These are phyloP conservation scores for Trametes gibbosa DNA, from an alignment of 768 basidiomycete genomes.

Conservation along the genomic window DNA sequence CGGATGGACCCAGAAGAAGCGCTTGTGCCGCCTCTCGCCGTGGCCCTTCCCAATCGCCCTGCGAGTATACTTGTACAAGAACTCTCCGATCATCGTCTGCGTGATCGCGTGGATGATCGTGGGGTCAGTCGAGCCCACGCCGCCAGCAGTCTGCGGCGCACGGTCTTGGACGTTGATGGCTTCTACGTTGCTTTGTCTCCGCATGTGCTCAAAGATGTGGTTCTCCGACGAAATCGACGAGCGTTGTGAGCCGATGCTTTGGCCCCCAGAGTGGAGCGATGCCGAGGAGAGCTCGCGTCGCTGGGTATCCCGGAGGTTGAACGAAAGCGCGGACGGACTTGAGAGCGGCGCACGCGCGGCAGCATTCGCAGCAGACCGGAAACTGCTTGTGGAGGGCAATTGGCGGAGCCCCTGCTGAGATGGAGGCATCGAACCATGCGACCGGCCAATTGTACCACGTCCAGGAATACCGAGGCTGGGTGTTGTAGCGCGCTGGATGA, in stretches of 20 bases:
- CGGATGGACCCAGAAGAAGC: constrained; percentile 99
- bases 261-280: constrained; percentile 63
- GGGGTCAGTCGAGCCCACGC: constrained; percentile 72
- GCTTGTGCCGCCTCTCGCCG: constrained; percentile 83
- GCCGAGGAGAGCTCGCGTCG: constrained; percentile 62
- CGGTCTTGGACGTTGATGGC: constrained; percentile 18
- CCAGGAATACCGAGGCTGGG: constrained; percentile 72
- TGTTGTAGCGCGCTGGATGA: constrained; percentile 88
- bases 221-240: constrained; percentile 83
- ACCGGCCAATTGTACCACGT: constrained; percentile 44
- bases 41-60: constrained; percentile 86
- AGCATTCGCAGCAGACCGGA: constrained; percentile 70
- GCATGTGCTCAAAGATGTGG: constrained; percentile 47
- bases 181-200: constrained; percentile 31
- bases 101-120: constrained; percentile 93
- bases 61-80: constrained; percentile 96
- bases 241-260: constrained; percentile 66
- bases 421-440: constrained; percentile 74
- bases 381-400: constrained; percentile 77
- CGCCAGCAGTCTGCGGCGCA: constrained; percentile 20
- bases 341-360: constrained; percentile 49
- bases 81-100: constrained; percentile 99
- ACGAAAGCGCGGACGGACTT: constrained; percentile 44
- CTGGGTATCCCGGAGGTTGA: constrained; percentile 50
- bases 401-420: constrained; percentile 63